Evolutionary conservation across 2,329 filamentous ascomycete genomes (phyloP).

Genomic region (Trichoderma semiorbis): DNA sequence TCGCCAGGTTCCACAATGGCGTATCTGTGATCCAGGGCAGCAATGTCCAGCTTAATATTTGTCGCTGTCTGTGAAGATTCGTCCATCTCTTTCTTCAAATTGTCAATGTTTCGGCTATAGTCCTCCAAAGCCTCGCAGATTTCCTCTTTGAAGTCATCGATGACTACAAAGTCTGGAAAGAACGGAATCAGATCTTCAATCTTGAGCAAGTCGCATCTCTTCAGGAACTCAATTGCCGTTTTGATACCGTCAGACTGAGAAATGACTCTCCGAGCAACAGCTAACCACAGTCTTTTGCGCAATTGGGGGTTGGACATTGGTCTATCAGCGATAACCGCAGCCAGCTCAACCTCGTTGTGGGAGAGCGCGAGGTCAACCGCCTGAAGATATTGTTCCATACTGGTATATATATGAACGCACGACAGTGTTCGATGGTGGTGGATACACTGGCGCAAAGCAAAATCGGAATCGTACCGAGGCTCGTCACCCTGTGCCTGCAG

Average conservation of each 20-base stretch:
- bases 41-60: slow-evolving; percentile 88
- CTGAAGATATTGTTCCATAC: slow-evolving; percentile 91
- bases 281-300: slow-evolving; percentile 92
- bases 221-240: slow-evolving; percentile 87
- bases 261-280: slow-evolving; percentile 92
- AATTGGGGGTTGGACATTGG: slow-evolving; percentile 74
- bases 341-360: slow-evolving; percentile 85
- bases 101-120: slow-evolving; percentile 87
- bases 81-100: slow-evolving; percentile 90
- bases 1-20: slow-evolving; percentile 96
- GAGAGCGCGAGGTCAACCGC: slow-evolving; percentile 90
- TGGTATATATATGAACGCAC: slow-evolving; percentile 95
- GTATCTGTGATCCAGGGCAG: slow-evolving; percentile 80
- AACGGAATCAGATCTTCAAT: slow-evolving; percentile 98
- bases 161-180: slow-evolving; percentile 97
- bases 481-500: slow-evolving; percentile 86
- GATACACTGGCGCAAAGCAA: slow-evolving; percentile 92
- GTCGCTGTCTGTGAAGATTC: slow-evolving; percentile 82
- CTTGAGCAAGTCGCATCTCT: slow-evolving; percentile 82
- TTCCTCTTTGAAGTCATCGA: slow-evolving; percentile 98
- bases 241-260: slow-evolving; percentile 83
- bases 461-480: slow-evolving; percentile 88
- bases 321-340: slow-evolving; percentile 82
- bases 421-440: slow-evolving; percentile 89
- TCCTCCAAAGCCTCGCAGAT: slow-evolving; percentile 92